phyloP scores from a whole-genome alignment of 2,329 filamentous ascomycete genomes.

The Zymoseptoria tritici region DNA sequence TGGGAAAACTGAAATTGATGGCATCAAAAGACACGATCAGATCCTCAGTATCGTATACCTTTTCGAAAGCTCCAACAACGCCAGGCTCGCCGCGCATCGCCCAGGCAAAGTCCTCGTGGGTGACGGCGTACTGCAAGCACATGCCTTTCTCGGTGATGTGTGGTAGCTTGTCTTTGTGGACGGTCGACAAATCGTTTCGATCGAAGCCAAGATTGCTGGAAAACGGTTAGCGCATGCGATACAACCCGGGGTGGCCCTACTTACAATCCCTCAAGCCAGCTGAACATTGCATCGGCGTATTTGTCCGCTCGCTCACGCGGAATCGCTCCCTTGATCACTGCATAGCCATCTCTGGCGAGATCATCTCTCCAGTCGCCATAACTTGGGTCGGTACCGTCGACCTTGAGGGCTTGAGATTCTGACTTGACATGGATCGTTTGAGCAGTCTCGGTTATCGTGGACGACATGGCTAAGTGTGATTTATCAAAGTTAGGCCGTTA shows the following conservation, averaged over 20 bases:
- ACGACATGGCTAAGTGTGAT: conserved; percentile 2
- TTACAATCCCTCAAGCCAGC: conserved; percentile 31
- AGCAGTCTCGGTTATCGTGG: conserved; percentile 13
- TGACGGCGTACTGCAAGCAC: conserved; percentile 40
- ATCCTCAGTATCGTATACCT: conserved; percentile 40
- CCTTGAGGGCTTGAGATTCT: conserved; percentile 7
- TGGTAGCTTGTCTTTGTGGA: conserved; percentile 30
- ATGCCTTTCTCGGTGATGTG: conserved; percentile 44
- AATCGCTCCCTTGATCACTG: conserved; percentile 42
- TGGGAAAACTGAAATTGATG: conserved; percentile 39
- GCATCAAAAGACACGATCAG: conserved; percentile 46
- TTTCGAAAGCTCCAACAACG: conserved; percentile 41
- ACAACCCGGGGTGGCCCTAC: conserved; percentile 21
- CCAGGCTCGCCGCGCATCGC: conserved; percentile 42
- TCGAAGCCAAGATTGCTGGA: conserved; percentile 31
- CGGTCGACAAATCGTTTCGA: conserved; percentile 30
- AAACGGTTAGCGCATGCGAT: conserved; percentile 7
- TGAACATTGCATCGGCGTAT: conserved; percentile 28
- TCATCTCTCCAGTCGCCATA: conserved; percentile 33
- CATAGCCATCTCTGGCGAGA: conserved; percentile 35
- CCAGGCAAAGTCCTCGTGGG: conserved; percentile 46
- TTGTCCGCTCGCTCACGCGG: conserved; percentile 34
- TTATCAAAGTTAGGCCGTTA: background rate
- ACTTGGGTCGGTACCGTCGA: conserved; percentile 16
- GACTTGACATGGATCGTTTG: conserved; percentile 3